Percentiles rank a stretch among this genome's conserved stretches.
Conservation (phyloP, 768 basidiomycete genomes). For the Rubroboletus satanas region DNA sequence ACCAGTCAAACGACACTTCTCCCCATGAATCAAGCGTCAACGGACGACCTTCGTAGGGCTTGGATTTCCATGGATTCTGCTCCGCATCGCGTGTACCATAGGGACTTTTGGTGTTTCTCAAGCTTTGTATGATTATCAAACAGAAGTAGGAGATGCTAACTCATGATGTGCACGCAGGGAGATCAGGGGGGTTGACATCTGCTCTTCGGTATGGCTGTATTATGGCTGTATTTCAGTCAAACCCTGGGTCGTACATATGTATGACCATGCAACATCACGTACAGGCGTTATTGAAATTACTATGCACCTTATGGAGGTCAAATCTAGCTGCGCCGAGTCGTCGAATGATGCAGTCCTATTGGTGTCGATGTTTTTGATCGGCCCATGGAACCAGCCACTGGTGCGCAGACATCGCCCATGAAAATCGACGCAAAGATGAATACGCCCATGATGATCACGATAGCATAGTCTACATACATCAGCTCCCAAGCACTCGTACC, state of each 20-base stretch:
- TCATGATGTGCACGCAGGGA: background rate
- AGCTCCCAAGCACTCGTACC: background rate
- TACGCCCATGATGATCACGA: conserved; percentile 61
- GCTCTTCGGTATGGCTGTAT: background rate
- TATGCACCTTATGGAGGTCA: background rate
- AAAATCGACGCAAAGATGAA: conserved; percentile 60
- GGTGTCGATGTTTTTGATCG: conserved; percentile 47
- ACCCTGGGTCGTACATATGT: background rate
- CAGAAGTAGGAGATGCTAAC: background rate
- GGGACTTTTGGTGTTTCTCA: background rate
- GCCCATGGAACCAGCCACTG: conserved; percentile 64
- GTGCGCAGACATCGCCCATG: conserved; percentile 63
- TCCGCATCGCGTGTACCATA: background rate
- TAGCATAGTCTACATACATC: conserved; percentile 52
- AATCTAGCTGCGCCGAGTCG: conserved; percentile 11
- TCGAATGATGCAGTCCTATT: background rate
- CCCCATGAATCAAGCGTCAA: conserved; percentile 22
- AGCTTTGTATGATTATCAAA: background rate
- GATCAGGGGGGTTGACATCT: background rate
- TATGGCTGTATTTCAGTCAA: background rate
- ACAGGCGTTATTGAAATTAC: background rate
- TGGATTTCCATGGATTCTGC: background rate
- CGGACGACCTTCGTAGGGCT: conserved; percentile 21
- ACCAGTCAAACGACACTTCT: conserved; percentile 18
- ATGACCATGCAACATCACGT: background rate